Base-by-base conservation (phyloP, 192 early-diverging fungal genomes). In the Backusella morwellensis region DNA sequence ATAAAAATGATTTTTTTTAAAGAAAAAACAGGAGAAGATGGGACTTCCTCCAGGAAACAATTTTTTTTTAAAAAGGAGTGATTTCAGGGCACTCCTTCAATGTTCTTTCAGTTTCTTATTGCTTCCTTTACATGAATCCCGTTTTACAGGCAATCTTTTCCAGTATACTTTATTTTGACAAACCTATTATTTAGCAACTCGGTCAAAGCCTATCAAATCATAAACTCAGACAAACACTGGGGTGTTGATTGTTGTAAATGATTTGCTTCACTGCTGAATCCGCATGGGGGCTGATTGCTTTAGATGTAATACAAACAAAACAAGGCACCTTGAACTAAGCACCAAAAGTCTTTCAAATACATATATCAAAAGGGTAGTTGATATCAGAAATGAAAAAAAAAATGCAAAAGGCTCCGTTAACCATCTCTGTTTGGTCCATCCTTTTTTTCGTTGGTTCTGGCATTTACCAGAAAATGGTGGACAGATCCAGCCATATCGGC, bases 141-240 rank as follows among this genome's bases (percentile, higher is more conserved):
- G 11, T 12, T 54, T 23, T 63, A 29, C 2, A 63, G 12, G 26
- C 2, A 63, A 26, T 29, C 8, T 1, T 12, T 63, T 23, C 56
- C 23, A 63, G 23, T 1, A 29, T 14, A 63, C 3, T 63, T 63
- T 19, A 17, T 21, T 54, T 54, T n/a, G 6, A 6, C 6, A 21
- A 54, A 12, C 0, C 38, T 40, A 11, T 40, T 12, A 40, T 40
- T 8, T 52, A 52, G n/a, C 7, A n/a, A 52, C 15, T n/a, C 6
- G 9, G 11, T 4, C 9, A 63, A 63, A 26, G 2, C 7, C 26
- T 29, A 26, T 63, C 56, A 63, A 9, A 26, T 15, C 21, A 4
- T 26, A 63, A 63, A 63, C 56, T 63, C 56, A 63, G 56, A 63
- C n/a, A 63, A 63, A 63, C 56, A 23, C 56, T 29, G 26, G 56